phyloP scores from a whole-genome alignment of 2,329 filamentous ascomycete genomes.

The Fusarium guadeloupense region DNA sequence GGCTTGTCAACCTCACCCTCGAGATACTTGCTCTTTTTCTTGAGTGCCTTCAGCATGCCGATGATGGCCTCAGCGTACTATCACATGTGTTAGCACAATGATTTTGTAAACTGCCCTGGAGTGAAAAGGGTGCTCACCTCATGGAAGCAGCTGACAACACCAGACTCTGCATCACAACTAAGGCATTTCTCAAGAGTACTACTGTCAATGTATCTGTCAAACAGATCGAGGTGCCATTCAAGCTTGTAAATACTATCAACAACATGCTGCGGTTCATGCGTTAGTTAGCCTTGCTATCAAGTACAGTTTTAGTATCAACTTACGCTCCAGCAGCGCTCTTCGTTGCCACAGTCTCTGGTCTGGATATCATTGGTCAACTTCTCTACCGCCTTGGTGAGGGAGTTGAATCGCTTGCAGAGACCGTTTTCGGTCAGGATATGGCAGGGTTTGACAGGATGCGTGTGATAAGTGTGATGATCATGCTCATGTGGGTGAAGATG shows the following conservation, averaged over 20 bases:
- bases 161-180: conserved; percentile 36
- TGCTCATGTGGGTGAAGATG: conserved; percentile 29
- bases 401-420: conserved; percentile 38
- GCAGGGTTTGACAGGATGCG: conserved; percentile 30
- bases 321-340: conserved; percentile 41
- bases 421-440: conserved; percentile 32
- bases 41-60: conserved; percentile 38
- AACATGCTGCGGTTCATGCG: conserved; percentile 21
- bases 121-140: conserved; percentile 15
- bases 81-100: neutral
- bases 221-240: conserved; percentile 42
- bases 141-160: conserved; percentile 42
- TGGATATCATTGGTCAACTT: conserved; percentile 34
- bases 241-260: conserved; percentile 39
- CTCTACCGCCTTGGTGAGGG: conserved; percentile 38
- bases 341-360: conserved; percentile 25
- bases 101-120: neutral
- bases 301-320: neutral
- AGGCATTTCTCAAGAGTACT: conserved; percentile 41
- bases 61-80: conserved; percentile 46
- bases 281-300: conserved; percentile 24
- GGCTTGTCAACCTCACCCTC: conserved; percentile 43
- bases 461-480: conserved; percentile 21
- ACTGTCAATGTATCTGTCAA: conserved; percentile 42
- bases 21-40: conserved; percentile 39